Conservation (phyloP, 2,329 filamentous ascomycete genomes). For the Hypoxylon sp. region DNA sequence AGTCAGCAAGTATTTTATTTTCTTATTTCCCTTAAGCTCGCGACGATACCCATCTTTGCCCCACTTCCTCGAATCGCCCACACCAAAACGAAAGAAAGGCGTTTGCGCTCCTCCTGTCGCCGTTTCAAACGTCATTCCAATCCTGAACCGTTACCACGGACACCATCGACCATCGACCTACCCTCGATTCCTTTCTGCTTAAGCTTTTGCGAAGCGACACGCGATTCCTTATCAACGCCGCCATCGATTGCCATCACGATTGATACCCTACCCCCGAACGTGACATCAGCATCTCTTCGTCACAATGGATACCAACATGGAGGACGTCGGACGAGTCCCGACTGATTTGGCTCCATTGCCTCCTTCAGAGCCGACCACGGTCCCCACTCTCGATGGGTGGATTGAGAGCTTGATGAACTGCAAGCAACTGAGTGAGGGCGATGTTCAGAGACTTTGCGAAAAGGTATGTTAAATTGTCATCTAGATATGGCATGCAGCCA, state of each 20-base stretch:
- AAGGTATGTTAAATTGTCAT: slow-evolving; percentile 70
- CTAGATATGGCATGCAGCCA: slow-evolving; percentile 11
- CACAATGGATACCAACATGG: slow-evolving; percentile 97
- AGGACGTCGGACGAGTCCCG: slow-evolving; percentile 90
- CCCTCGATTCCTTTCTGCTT: slow-evolving; percentile 2
- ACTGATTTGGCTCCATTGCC: slow-evolving; percentile 77
- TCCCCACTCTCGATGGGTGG: slow-evolving; percentile 95
- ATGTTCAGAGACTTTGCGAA: slow-evolving; percentile 96
- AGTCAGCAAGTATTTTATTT: no score
- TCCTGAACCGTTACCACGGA: not conserved
- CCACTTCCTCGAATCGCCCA: slow-evolving; percentile 14
- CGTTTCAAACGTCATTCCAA: slow-evolving; percentile 26
- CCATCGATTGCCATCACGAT: slow-evolving; percentile 8
- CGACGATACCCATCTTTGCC: slow-evolving; percentile 31
- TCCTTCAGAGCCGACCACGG: slow-evolving; percentile 79
- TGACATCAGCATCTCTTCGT: slow-evolving; percentile 8
- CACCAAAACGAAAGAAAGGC: slow-evolving; percentile 12
- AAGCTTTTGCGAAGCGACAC: slow-evolving; percentile 7
- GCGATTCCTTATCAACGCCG: slow-evolving; percentile 3
- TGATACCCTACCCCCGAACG: slow-evolving; percentile 2
- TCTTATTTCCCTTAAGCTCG: slow-evolving; percentile 11
- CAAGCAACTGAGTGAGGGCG: slow-evolving; percentile 95
- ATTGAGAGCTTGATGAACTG: slow-evolving; percentile 98
- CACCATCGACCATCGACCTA: not conserved
- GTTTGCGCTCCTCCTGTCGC: slow-evolving; percentile 11